These are phyloP conservation scores for Lactifluus pinguis DNA, from an alignment of 768 basidiomycete species.

Conservation along the genomic window DNA sequence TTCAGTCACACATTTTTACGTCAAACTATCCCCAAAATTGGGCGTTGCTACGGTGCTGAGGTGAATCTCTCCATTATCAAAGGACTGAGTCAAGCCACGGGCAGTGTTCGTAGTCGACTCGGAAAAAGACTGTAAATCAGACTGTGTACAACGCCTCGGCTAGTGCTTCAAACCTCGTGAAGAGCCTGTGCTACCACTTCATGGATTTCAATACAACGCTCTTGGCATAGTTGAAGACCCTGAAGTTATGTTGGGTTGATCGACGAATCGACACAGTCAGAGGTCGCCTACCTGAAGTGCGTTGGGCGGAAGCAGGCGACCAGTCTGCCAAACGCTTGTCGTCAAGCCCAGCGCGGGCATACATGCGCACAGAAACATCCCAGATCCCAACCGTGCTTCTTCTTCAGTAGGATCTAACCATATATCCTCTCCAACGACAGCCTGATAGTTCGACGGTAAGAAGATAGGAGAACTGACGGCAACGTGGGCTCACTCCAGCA, in stretches of 20 bases:
- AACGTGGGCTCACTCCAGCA: constrained; percentile 48
- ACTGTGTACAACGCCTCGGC: background rate
- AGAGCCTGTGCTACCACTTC: constrained; percentile 65
- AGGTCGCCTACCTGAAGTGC: constrained; percentile 42
- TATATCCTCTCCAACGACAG: constrained; percentile 45
- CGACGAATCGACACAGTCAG: background rate
- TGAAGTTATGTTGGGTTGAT: constrained; percentile 22
- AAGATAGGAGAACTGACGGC: constrained; percentile 1
- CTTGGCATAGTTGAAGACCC: constrained; percentile 66
- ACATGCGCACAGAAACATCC: constrained; percentile 69
- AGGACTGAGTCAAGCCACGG: no score
- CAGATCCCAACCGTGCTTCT: constrained; percentile 50
- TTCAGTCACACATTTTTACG: no score
- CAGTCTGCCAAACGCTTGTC: constrained; percentile 83
- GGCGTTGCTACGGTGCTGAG: no score
- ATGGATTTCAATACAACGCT: constrained; percentile 67
- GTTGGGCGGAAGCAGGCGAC: constrained; percentile 47
- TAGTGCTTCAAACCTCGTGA: constrained; percentile 28
- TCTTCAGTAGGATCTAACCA: constrained; percentile 77
- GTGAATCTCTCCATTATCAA: no score
- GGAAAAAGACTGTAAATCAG: background rate
- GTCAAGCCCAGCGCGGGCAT: constrained; percentile 82
- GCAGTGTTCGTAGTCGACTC: no score
- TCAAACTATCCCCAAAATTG: no score
- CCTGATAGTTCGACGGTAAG: constrained; percentile 31